These are phyloP conservation scores for Cladophialophora immunda DNA, from an alignment of 2,329 filamentous ascomycete species.

Conservation along the genomic window DNA sequence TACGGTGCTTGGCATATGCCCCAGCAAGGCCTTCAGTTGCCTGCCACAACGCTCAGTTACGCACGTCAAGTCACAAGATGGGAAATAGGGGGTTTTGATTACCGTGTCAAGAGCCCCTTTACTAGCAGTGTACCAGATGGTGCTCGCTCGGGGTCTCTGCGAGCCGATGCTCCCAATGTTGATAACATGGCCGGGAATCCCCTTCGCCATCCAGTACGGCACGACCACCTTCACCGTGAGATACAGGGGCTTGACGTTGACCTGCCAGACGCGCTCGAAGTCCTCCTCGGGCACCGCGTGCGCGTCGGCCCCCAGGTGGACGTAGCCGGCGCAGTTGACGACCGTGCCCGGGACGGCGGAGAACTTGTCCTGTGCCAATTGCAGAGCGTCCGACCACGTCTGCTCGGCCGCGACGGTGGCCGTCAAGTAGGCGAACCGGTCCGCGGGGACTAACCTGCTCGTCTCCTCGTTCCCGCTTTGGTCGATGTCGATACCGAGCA, in stretches of 20 bases:
- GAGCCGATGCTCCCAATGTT: constrained; percentile 1
- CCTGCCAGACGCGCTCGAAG: constrained; percentile 2
- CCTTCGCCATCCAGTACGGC: not conserved
- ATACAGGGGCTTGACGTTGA: not conserved
- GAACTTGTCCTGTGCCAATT: not conserved
- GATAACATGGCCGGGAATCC: not conserved
- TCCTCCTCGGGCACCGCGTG: not conserved
- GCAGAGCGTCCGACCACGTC: not conserved
- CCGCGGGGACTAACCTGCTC: not conserved
- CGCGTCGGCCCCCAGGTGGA: not conserved
- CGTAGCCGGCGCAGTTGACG: constrained; percentile 1
- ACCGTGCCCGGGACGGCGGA: not conserved
- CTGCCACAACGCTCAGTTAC: not conserved
- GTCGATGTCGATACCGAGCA: not conserved
- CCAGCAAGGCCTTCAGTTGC: not conserved
- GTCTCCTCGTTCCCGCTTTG: not conserved
- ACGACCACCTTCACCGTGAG: not conserved
- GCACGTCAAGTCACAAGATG: too few relatives aligned
- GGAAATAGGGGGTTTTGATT: too few relatives aligned
- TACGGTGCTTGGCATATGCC: not conserved
- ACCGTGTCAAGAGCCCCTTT: not conserved
- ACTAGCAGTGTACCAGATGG: not conserved
- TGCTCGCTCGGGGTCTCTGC: not conserved
- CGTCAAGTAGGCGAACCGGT: not conserved
- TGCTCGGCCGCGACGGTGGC: not conserved